A percentile compares a stretch with the other conserved stretches of the same genome.
Evolutionary conservation across 164 flowering plant genomes (phyloP).

Genomic region (Vitis rupestris): DNA sequence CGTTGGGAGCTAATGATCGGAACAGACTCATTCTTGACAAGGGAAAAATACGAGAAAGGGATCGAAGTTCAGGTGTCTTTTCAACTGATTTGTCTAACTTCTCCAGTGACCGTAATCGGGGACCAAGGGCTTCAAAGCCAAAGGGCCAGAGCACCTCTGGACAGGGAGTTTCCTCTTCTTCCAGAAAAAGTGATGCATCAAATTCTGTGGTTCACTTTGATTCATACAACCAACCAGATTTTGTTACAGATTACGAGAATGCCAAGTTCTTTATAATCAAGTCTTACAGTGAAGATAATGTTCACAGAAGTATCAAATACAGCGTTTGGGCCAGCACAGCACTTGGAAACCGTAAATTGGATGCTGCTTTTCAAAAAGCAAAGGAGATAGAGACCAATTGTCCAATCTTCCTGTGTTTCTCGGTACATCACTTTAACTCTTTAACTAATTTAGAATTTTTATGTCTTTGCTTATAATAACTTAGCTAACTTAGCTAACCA

Average conservation of each 20-base stretch:
- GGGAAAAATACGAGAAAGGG: constrained; percentile 32
- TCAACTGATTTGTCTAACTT: constrained; percentile 18
- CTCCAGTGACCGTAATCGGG: constrained; percentile 30
- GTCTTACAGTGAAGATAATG: constrained; percentile 39
- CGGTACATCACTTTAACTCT: constrained; percentile 17
- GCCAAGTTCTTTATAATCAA: constrained; percentile 40
- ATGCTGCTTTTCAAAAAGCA: constrained; percentile 32
- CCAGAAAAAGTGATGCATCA: constrained; percentile 9
- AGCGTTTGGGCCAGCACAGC: constrained; percentile 38
- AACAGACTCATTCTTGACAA: constrained; percentile 15
- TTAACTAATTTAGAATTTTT: background rate
- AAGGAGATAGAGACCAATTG: constrained; percentile 14
- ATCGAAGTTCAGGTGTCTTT: constrained; percentile 12
- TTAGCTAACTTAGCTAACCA: background rate
- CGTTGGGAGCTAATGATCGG: constrained; percentile 18
- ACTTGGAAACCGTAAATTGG: constrained; percentile 36
- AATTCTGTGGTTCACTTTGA: constrained; percentile 6
- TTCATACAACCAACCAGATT: constrained; percentile 25
- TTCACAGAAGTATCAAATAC: constrained; percentile 41
- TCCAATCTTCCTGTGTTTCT: constrained; percentile 33
- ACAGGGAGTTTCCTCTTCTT: constrained; percentile 13
- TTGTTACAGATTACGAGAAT: constrained; percentile 25
- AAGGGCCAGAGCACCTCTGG: constrained; percentile 22
- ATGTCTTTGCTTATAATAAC: background rate
- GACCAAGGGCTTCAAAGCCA: constrained; percentile 35